These are phyloP conservation scores for Orbilia blumenaviensis DNA, from an alignment of 2,329 filamentous ascomycete species.

Conservation along the genomic window DNA sequence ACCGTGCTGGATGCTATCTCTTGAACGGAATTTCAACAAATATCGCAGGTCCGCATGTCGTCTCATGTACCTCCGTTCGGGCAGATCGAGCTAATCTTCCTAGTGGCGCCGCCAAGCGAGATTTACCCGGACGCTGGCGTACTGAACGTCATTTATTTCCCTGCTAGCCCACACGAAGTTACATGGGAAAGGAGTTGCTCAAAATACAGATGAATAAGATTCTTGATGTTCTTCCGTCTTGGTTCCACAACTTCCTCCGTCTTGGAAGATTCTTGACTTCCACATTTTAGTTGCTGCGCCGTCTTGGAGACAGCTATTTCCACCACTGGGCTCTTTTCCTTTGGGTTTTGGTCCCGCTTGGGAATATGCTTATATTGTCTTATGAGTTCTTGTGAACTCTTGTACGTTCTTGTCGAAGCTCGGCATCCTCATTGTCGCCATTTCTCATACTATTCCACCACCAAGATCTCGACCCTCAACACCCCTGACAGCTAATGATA, in stretches of 20 bases:
- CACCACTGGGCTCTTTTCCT: slow-evolving; percentile 44
- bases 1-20: too few species aligned
- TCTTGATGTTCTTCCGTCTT: slow-evolving; percentile 43
- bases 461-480: background rate
- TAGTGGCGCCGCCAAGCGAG: slow-evolving; percentile 29
- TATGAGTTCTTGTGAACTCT: slow-evolving; percentile 34
- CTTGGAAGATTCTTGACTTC: slow-evolving; percentile 10
- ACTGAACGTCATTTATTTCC: slow-evolving; percentile 34
- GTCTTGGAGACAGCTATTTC: slow-evolving; percentile 34
- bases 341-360: background rate
- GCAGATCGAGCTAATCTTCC: background rate
- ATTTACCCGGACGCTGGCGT: slow-evolving; percentile 28
- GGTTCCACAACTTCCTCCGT: slow-evolving; percentile 41
- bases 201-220: background rate
- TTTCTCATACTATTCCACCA: background rate
- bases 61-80: too few species aligned
- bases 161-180: background rate
- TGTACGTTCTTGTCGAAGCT: slow-evolving; percentile 33
- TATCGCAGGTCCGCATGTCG: too few species aligned
- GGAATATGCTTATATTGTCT: slow-evolving; percentile 51
- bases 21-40: too few species aligned
- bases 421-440: slow-evolving; percentile 9
- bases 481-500: background rate
- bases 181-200: slow-evolving; percentile 2
- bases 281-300: slow-evolving; percentile 20